A percentile compares a stretch with the other conserved stretches of the same genome.
Evolutionary conservation across 2,329 filamentous ascomycete genomes (phyloP).

Genomic region (Sclerotiophoma versabilis): DNA sequence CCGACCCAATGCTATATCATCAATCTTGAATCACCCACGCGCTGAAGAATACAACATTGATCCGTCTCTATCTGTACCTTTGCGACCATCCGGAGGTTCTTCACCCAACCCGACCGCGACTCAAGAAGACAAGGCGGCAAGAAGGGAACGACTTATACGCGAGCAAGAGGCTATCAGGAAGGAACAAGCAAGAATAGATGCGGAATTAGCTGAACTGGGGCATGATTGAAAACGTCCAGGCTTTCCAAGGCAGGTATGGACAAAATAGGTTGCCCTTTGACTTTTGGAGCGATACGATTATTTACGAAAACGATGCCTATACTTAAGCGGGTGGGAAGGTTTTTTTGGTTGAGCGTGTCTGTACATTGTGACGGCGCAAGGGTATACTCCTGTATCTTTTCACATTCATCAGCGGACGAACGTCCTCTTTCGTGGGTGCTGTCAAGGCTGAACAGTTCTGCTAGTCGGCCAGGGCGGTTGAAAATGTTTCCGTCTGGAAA

Average conservation of each 20-base stretch:
- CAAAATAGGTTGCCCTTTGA: constrained; percentile 1
- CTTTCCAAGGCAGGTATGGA: constrained; percentile 5
- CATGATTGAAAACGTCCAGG: constrained; percentile 29
- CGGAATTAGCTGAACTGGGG: constrained; percentile 43
- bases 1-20: constrained; percentile 45
- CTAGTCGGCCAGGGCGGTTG: constrained; percentile 6
- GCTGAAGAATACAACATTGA: constrained; percentile 42
- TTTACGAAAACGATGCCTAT: constrained; percentile 17
- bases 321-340: not conserved
- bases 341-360: not conserved
- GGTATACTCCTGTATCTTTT: not conserved
- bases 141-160: constrained; percentile 39
- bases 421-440: not conserved
- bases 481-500: not conserved
- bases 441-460: not conserved
- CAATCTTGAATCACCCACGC: constrained; percentile 41
- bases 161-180: constrained; percentile 44
- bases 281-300: constrained; percentile 6
- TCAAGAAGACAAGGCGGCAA: constrained; percentile 40
- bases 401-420: not conserved
- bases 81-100: constrained; percentile 28
- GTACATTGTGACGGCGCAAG: not conserved
- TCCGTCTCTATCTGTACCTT: constrained; percentile 36
- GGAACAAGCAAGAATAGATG: constrained; percentile 38
- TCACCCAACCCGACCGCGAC: constrained; percentile 25